These are phyloP conservation scores for Yarrowia divulgata DNA, from an alignment of 805 yeast genomes.

Conservation along the genomic window DNA sequence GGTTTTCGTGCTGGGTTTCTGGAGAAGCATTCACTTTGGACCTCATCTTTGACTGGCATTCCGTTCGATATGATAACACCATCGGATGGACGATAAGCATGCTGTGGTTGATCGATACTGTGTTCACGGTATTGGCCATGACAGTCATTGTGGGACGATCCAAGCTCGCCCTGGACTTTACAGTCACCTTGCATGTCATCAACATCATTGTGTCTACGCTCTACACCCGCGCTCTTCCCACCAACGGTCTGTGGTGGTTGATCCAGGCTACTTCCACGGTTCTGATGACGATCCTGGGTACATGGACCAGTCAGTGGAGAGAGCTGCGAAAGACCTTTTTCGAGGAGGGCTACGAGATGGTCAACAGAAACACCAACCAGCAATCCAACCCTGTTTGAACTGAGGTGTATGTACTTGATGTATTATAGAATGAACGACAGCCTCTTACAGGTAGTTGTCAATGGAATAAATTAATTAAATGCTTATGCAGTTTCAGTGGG, in stretches of 20 bases:
- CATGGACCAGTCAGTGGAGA: conserved; percentile 90
- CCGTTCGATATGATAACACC: conserved; percentile 74
- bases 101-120: conserved; percentile 83
- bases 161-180: conserved; percentile 95
- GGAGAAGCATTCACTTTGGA: conserved; percentile 72
- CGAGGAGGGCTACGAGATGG: conserved; percentile 54
- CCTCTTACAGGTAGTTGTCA: too few relatives aligned
- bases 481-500: not conserved
- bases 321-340: conserved; percentile 90
- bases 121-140: conserved; percentile 82
- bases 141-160: conserved; percentile 90
- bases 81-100: conserved; percentile 76
- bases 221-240: conserved; percentile 72
- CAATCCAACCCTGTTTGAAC: not conserved
- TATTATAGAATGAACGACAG: conserved; percentile 7
- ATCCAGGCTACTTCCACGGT: conserved; percentile 72
- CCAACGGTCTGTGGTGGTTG: conserved; percentile 81
- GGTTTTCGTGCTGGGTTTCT: conserved; percentile 66
- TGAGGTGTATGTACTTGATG: not conserved
- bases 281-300: conserved; percentile 78
- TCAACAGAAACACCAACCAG: conserved; percentile 22
- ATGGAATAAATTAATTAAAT: conserved; percentile 3
- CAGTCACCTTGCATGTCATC: conserved; percentile 86
- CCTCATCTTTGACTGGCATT: conserved; percentile 84
- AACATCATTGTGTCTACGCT: conserved; percentile 74